A percentile compares a stretch with the other conserved stretches of the same genome.
Conservation (phyloP, 163 green algal genomes). For the Scenedesmus sp. region DNA sequence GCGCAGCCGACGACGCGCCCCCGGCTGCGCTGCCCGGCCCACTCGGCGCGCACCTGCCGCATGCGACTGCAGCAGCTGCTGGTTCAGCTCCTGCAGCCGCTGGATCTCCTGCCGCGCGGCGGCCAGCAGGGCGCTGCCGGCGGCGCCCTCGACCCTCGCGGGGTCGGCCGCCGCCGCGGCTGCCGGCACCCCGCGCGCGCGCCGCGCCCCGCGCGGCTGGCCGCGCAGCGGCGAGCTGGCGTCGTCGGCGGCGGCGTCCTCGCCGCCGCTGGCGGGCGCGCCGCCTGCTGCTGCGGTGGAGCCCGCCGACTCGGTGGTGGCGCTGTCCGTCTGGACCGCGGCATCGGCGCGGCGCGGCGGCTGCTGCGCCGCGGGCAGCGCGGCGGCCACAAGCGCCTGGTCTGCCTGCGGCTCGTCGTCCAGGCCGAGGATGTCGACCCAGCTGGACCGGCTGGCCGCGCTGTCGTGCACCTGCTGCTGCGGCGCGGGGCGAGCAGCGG, state of each 20-base stretch:
- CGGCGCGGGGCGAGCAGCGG: not conserved
- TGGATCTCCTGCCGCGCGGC: conserved; percentile 38
- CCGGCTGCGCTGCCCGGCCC: too few relatives aligned
- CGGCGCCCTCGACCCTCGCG: conserved; percentile 43
- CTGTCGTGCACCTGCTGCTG: conserved; percentile 45
- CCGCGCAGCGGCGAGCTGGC: too few relatives aligned
- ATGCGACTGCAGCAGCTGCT: conserved; percentile 42
- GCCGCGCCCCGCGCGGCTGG: too few relatives aligned
- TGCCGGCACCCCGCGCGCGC: too few relatives aligned
- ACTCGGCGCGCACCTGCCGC: conserved; percentile 16
- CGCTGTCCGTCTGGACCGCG: conserved; percentile 36
- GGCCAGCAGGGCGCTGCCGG: conserved; percentile 38
- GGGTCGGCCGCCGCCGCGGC: too few relatives aligned
- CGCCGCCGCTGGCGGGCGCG: not conserved
- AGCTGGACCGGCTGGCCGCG: conserved; percentile 36
- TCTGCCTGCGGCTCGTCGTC: conserved; percentile 29
- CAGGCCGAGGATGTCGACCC: conserved; percentile 4
- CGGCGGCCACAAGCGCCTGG: too few relatives aligned
- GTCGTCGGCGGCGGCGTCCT: not conserved
- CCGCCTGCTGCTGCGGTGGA: conserved; percentile 31
- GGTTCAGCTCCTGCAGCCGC: conserved; percentile 42
- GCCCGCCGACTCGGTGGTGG: conserved; percentile 20
- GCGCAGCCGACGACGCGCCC: too few relatives aligned
- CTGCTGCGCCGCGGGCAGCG: too few relatives aligned
- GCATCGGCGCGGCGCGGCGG: conserved; percentile 9